Evolutionary conservation across 78 protist species (phyloP).

Genomic region (Parvularia atlantis): DNA sequence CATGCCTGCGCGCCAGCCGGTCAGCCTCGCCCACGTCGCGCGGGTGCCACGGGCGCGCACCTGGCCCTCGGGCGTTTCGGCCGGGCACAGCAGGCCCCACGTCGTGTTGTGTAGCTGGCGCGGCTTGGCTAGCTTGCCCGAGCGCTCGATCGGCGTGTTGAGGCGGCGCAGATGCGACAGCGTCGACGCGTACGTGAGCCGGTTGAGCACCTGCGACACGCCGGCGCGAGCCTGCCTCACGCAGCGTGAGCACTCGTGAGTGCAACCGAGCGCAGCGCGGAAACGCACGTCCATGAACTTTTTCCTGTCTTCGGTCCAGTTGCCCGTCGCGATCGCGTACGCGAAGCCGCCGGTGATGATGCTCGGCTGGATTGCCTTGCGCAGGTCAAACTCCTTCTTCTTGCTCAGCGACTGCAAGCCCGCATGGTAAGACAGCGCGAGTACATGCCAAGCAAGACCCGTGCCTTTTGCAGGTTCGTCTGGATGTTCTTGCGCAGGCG

Average conservation of each 20-base stretch:
- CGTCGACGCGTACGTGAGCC: constrained; percentile 92
- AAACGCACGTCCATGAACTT: constrained; percentile 33
- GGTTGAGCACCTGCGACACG: constrained; percentile 91
- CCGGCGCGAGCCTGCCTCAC: too few species aligned
- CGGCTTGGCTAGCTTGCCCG: constrained; percentile 87
- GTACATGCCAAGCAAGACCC: not conserved
- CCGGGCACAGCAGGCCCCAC: constrained; percentile 99
- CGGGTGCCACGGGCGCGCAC: too few species aligned
- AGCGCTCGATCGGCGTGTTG: constrained; percentile 89
- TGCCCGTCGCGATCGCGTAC: constrained; percentile 97
- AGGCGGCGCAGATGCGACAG: constrained; percentile 94
- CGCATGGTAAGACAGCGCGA: not conserved
- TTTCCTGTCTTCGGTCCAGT: constrained; percentile 71
- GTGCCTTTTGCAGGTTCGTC: constrained; percentile 12
- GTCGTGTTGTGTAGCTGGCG: constrained; percentile 98
- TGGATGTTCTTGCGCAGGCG: constrained; percentile 35
- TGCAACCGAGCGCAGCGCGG: too few species aligned
- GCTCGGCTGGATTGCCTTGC: constrained; percentile 36
- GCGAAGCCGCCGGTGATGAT: constrained; percentile 78
- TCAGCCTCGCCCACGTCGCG: constrained; percentile 44
- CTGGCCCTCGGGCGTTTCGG: constrained; percentile 97
- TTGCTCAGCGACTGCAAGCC: constrained; percentile 31
- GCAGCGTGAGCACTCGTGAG: too few species aligned
- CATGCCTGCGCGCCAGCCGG: too few species aligned
- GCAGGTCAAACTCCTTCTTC: constrained; percentile 38